phyloP scores from a whole-genome alignment of 306 rosid genomes.

The Gastrolobium villosum region DNA sequence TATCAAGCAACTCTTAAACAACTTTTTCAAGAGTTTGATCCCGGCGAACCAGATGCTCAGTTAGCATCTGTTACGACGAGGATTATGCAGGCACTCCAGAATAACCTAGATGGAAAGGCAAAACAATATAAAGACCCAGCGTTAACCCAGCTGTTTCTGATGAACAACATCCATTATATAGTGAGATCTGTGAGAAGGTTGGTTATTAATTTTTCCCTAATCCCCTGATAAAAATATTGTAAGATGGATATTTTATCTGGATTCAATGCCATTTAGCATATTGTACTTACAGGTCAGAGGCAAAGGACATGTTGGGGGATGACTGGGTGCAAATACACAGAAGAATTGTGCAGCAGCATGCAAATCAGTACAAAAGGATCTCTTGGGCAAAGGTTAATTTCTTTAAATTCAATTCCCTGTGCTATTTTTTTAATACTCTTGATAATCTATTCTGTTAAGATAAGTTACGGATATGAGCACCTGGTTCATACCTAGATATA shows the following conservation, averaged over 20 bases:
- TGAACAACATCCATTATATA: conserved; percentile 90
- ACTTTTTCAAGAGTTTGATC: conserved; percentile 70
- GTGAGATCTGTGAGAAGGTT: conserved; percentile 89
- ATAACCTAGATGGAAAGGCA: conserved; percentile 85
- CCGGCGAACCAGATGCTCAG: conserved; percentile 65
- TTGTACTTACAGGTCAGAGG: conserved; percentile 70
- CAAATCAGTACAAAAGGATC: conserved; percentile 84
- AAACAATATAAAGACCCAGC: conserved; percentile 85
- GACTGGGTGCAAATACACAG: conserved; percentile 95
- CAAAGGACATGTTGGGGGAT: conserved; percentile 84
- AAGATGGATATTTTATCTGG: conserved; percentile 13
- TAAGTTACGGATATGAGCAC: conserved; percentile 6
- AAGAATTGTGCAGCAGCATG: conserved; percentile 89
- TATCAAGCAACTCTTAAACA: conserved; percentile 77
- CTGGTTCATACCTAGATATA: conserved; percentile 17
- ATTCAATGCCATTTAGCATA: neutral
- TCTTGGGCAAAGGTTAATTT: conserved; percentile 83
- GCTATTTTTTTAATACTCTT: neutral
- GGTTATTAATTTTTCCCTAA: neutral
- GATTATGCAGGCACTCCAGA: conserved; percentile 85
- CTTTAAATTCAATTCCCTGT: conserved; percentile 16
- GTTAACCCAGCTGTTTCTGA: conserved; percentile 79
- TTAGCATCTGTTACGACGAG: conserved; percentile 71
- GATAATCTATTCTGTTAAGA: neutral
- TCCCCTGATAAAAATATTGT: neutral